Conservation (phyloP, 305 asterid genomes). For the Solanum aculeatissimum region DNA sequence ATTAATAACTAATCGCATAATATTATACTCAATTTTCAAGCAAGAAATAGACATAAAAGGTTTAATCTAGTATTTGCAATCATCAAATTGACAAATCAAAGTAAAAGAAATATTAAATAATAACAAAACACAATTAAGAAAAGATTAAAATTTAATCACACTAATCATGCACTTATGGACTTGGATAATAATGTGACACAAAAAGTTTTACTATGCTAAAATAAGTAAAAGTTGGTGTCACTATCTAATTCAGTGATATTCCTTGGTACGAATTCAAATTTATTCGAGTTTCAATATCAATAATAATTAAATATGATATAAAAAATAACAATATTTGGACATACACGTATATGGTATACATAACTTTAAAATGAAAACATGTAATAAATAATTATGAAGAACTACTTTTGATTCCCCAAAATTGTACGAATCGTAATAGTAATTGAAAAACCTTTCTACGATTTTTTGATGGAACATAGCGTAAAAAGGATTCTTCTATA, state of each 20-base stretch:
- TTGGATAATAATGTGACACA: not conserved
- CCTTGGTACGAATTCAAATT: not conserved
- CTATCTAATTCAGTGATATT: not conserved
- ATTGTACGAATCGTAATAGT: not conserved
- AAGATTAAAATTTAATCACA: not conserved
- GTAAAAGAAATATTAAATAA: not conserved
- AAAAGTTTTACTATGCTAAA: not conserved
- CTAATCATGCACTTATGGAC: not conserved
- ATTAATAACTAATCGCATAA: too few species aligned
- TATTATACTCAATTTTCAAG: too few species aligned
- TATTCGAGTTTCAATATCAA: accelerated
- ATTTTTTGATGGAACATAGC: not conserved
- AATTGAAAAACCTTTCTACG: not conserved
- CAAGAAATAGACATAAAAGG: too few species aligned
- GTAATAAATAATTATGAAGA: not conserved
- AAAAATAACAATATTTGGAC: too few species aligned
- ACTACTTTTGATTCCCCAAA: not conserved
- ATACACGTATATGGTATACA: not conserved
- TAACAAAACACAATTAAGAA: not conserved
- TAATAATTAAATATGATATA: not conserved
- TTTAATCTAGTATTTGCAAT: too few species aligned
- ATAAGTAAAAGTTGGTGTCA: not conserved
- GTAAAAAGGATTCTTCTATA: not conserved
- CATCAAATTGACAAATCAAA: too few species aligned
- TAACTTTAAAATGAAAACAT: not conserved